These are phyloP conservation scores for Pachyrhizus erosus DNA, from an alignment of 306 rosid genomes.

Conservation along the genomic window DNA sequence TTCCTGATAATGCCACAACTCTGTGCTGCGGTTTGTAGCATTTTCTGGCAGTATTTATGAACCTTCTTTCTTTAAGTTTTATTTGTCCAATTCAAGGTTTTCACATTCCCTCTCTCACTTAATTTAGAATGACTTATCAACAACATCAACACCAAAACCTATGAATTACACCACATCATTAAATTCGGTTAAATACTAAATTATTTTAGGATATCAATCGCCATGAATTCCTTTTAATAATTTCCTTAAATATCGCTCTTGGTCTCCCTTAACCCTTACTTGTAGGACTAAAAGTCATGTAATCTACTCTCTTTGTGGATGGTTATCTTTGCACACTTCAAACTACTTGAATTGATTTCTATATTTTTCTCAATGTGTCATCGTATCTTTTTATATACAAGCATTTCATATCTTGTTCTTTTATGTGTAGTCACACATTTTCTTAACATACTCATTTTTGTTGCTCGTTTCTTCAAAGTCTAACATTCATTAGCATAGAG, in stretches of 20 bases:
- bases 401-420: not conserved
- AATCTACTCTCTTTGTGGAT: not conserved
- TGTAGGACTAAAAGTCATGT: no score
- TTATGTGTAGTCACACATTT: not conserved
- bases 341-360: not conserved
- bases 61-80: not conserved
- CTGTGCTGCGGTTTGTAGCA: not conserved
- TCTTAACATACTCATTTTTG: not conserved
- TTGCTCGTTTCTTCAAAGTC: not conserved
- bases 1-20: no score
- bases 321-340: not conserved
- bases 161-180: no score
- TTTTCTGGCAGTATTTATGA: not conserved
- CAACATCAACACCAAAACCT: no score
- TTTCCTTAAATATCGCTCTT: no score
- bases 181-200: no score
- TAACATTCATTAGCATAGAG: not conserved
- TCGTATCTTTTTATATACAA: not conserved
- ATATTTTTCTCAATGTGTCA: not conserved
- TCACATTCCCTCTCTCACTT: not conserved
- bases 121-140: not conserved
- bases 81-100: slow-evolving; percentile 6
- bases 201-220: no score
- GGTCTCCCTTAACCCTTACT: no score
- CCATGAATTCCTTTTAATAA: no score